Percentiles rank a stretch among this genome's conserved stretches.
Conservation (phyloP, 805 yeast species). For the Myxozyma neotropica region DNA sequence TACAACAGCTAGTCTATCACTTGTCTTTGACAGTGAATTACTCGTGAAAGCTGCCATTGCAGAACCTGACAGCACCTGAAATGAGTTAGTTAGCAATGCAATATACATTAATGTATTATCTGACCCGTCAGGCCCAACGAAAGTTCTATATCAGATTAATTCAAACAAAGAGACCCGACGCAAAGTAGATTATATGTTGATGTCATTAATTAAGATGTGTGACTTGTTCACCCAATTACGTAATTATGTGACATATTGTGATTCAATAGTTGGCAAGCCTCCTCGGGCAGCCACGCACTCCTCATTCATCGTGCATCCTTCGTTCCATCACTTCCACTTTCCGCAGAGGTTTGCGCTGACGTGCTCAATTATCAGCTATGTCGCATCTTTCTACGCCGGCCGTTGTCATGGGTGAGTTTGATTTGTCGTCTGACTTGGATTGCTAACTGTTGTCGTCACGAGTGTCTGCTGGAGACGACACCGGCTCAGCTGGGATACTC, state of each 20-base stretch:
- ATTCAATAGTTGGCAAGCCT: slow-evolving; percentile 1
- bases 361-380: slow-evolving; percentile 18
- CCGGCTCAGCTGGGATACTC: too few relatives aligned
- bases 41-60: too few relatives aligned
- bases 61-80: too few relatives aligned
- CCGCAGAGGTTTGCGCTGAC: not conserved
- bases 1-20: too few relatives aligned
- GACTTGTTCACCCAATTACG: slow-evolving; percentile 3
- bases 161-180: too few relatives aligned
- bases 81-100: too few relatives aligned
- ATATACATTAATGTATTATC: too few relatives aligned
- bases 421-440: not conserved
- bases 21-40: too few relatives aligned
- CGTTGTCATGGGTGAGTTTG: slow-evolving; percentile 88
- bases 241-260: not conserved
- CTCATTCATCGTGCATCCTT: not conserved
- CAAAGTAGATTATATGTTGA: too few relatives aligned
- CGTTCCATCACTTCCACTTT: not conserved
- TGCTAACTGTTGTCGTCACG: not conserved
- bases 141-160: too few relatives aligned
- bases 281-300: slow-evolving; percentile 10
- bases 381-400: slow-evolving; percentile 57
- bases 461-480: not conserved
- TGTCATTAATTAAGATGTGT: not conserved
- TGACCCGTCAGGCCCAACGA: too few relatives aligned